Base-by-base conservation (phyloP, 768 basidiomycete species). In the Boletus subparvulus region DNA sequence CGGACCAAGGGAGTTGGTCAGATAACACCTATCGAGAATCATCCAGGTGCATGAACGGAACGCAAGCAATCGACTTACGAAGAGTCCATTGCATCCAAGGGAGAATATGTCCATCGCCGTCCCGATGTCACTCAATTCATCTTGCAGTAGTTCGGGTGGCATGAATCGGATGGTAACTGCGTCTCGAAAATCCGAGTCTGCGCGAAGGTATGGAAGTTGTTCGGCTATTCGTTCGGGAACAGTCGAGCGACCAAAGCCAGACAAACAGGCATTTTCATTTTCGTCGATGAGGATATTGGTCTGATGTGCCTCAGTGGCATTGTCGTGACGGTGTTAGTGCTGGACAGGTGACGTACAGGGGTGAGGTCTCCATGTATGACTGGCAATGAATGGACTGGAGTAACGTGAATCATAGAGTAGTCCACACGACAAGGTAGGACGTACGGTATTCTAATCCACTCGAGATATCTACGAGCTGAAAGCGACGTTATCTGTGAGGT, bases 201-300 rank as follows among this genome's bases (percentile, higher is more conserved):
- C 54, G 16, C 55, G 60, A 28, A 61, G 60, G 44, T 46, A 30
- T 7, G 61, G 55, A 37, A 58, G 44, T 19, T 13, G 61, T 39
- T 53, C 61, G 32, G 47, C 55, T 32, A 62, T 62, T 17, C 39
- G 33, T 47, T 58, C 61, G 0, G 61, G 60, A 13, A 58, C 61
- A 7, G 61, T 52, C 5, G 61, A 50, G 41, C 43, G 55, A 13
- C 60, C 48, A 43, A 62, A 62, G 21, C 61, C 60, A 21, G 61
- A 49, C 26, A 61, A 17, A 19, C 32, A 40, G 0, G 61, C 60
- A 12, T 43, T 50, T 21, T 46, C 21, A 6, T 62, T 52, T 13
- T 47, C 48, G 16, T 62, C 61, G 13, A 61, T 35, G 40, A 61
- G 61, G 43, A 61, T 62, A n/a, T 61, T 61, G 11, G 54, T 50